Evolutionary conservation across 1,139 yeast species (phyloP).

Genomic region (Lodderomyces oxycetoniae): DNA sequence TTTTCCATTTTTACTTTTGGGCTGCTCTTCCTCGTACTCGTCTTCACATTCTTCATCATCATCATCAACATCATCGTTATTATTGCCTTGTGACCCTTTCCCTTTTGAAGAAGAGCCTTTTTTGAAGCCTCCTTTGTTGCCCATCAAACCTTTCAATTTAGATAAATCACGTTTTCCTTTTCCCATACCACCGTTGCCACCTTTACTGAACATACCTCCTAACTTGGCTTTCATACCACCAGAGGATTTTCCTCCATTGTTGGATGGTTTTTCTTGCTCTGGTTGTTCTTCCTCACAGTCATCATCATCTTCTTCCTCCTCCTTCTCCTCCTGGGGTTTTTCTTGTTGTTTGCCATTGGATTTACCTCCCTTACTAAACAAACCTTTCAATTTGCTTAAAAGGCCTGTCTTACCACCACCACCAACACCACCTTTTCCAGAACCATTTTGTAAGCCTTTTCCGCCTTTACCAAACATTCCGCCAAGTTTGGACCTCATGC

Average conservation of each 20-base stretch:
- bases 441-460: too few species aligned
- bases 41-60: slow-evolving; percentile 3
- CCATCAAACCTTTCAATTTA: slow-evolving; percentile 2
- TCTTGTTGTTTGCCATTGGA: too few species aligned
- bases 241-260: not conserved
- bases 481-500: not conserved
- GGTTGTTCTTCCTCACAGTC: not conserved
- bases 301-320: not conserved
- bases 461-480: too few species aligned
- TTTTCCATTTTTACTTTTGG: not conserved
- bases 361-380: too few species aligned
- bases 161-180: too few species aligned
- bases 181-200: slow-evolving; percentile 3
- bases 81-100: not conserved
- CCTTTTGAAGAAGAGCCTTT: too few species aligned
- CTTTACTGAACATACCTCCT: slow-evolving; percentile 3
- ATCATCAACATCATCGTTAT: slow-evolving; percentile 1
- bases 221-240: slow-evolving; percentile 6
- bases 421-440: not conserved
- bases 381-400: too few species aligned
- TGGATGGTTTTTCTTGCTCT: not conserved
- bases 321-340: too few species aligned
- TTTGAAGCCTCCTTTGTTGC: too few species aligned
- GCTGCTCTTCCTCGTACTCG: not conserved
- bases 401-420: not conserved